These are phyloP conservation scores for Rhodosporidiobolus odoratus DNA, from an alignment of 768 basidiomycete species.

Conservation along the genomic window DNA sequence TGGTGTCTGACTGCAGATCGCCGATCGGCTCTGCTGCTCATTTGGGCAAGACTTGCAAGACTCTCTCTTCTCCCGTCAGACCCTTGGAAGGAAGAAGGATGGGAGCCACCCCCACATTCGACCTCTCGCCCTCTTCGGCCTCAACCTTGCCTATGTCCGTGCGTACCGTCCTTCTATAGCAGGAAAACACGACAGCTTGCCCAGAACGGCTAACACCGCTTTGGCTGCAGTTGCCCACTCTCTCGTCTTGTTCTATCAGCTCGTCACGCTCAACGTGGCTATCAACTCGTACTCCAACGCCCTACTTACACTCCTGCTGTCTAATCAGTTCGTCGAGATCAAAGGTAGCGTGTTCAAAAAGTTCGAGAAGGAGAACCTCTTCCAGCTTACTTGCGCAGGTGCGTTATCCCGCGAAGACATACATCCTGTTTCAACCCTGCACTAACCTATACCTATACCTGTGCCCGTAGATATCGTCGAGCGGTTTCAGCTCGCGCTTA, in stretches of 20 bases:
- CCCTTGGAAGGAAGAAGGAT: conserved; percentile 59
- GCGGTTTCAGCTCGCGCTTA: conserved; percentile 82
- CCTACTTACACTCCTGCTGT: conserved; percentile 83
- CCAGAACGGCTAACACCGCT: not conserved
- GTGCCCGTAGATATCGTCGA: conserved; percentile 78
- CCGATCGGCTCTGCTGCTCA: conserved; percentile 84
- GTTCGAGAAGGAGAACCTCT: conserved; percentile 97
- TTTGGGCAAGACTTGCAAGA: conserved; percentile 97
- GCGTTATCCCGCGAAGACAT: conserved; percentile 31
- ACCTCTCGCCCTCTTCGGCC: conserved; percentile 73
- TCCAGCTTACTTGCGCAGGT: conserved; percentile 98
- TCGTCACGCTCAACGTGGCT: conserved; percentile 90
- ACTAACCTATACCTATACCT: not conserved
- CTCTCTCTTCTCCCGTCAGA: conserved; percentile 89
- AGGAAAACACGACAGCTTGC: no score
- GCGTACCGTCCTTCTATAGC: conserved; percentile 40
- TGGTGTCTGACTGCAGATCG: no score
- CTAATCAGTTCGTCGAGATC: conserved; percentile 98
- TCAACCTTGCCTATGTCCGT: conserved; percentile 81
- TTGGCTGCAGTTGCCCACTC: conserved; percentile 66
- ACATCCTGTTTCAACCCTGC: not conserved
- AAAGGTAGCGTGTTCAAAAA: conserved; percentile 99
- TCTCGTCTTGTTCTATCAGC: conserved; percentile 91
- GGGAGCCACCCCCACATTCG: conserved; percentile 58
- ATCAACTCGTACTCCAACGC: conserved; percentile 98